A percentile compares a stretch with the other conserved stretches of the same genome.
These are phyloP conservation scores for Syzygium grande DNA, from an alignment of 345 rosid species.

Conservation along the genomic window DNA sequence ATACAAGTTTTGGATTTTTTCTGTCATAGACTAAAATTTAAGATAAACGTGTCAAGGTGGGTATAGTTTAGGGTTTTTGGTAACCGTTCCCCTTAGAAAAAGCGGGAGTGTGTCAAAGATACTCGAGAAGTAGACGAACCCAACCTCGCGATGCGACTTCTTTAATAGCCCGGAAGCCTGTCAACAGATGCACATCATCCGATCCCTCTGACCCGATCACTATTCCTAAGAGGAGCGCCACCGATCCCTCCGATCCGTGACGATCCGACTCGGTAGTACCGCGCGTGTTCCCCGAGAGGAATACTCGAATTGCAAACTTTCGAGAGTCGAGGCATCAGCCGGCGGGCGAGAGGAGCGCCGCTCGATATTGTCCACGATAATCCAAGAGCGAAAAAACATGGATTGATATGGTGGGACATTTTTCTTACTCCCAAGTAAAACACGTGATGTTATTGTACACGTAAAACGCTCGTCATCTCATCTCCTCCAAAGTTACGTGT, in stretches of 20 bases:
- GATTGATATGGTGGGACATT: not conserved
- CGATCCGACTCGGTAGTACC: not conserved
- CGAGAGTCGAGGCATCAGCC: not conserved
- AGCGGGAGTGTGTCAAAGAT: too few species aligned
- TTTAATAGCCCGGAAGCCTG: not conserved
- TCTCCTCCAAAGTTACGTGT: rapidly evolving
- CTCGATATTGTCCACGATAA: not conserved
- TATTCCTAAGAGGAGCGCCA: not conserved
- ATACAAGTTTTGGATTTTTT: too few species aligned
- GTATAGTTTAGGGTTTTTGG: too few species aligned
- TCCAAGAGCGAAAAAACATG: not conserved
- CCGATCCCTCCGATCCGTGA: too few species aligned
- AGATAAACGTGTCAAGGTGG: too few species aligned
- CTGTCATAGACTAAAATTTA: too few species aligned
- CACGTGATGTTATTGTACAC: not conserved
- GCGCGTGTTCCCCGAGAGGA: not conserved
- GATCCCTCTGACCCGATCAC: rapidly evolving
- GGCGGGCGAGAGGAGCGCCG: not conserved
- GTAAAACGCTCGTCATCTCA: not conserved
- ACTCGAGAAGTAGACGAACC: too few species aligned
- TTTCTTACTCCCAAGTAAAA: not conserved
- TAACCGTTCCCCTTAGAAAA: too few species aligned
- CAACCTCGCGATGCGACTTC: too few species aligned
- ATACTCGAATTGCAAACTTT: not conserved
- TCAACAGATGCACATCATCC: not conserved